These are phyloP conservation scores for Alternaria dauci DNA, from an alignment of 2,329 filamentous ascomycete species.

Conservation along the genomic window DNA sequence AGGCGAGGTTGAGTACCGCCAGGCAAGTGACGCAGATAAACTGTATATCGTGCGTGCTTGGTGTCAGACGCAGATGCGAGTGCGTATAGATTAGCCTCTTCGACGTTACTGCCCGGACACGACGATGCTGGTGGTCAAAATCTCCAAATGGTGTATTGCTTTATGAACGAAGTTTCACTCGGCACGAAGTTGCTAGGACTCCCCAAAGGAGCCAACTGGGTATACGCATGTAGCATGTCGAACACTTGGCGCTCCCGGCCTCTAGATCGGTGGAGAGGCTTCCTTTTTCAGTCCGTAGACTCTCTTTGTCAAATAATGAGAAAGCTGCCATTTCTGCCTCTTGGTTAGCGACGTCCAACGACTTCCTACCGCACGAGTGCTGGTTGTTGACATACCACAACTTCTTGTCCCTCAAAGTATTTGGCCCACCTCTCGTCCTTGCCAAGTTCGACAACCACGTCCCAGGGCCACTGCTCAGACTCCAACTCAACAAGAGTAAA, in stretches of 20 bases:
- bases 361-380: neutral
- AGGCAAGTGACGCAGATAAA: constrained; percentile 27
- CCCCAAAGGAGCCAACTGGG: neutral
- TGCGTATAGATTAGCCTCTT: constrained; percentile 6
- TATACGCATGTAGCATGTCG: neutral
- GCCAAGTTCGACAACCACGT: constrained; percentile 24
- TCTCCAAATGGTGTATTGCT: neutral
- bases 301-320: constrained; percentile 20
- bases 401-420: constrained; percentile 22
- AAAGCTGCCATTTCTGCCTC: constrained; percentile 26
- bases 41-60: constrained; percentile 33
- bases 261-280: neutral
- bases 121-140: neutral
- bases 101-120: neutral
- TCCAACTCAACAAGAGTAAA: constrained; percentile 25
- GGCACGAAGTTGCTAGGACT: neutral
- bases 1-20: constrained; percentile 28
- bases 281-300: neutral
- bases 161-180: neutral
- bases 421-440: constrained; percentile 20
- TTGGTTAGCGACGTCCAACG: constrained; percentile 5
- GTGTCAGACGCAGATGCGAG: constrained; percentile 34
- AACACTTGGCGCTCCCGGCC: neutral
- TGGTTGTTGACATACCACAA: constrained; percentile 18
- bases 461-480: constrained; percentile 31